A percentile compares a stretch with the other conserved stretches of the same genome.
Conservation (phyloP, 441 rosid species). For the Adansonia madagascariensis region DNA sequence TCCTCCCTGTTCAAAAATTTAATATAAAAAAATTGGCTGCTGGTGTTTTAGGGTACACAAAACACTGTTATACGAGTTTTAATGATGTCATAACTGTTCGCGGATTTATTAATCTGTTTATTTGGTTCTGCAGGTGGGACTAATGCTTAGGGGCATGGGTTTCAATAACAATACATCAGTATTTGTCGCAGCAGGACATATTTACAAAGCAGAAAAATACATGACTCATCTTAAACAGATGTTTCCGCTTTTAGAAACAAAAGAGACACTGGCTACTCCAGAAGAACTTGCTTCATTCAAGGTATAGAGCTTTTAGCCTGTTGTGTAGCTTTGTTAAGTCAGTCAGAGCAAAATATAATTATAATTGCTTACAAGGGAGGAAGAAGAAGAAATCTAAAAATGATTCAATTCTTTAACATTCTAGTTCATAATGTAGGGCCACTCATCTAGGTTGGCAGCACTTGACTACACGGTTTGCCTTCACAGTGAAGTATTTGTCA, state of each 20-base stretch:
- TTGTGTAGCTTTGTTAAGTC: background rate
- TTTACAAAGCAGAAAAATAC: constrained; percentile 80
- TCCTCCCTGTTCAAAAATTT: background rate
- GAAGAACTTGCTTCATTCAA: constrained; percentile 88
- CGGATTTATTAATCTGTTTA: constrained; percentile 7
- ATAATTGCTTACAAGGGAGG: background rate
- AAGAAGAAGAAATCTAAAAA: background rate
- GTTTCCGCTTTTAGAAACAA: constrained; percentile 92
- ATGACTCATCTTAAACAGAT: constrained; percentile 90
- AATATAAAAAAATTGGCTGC: constrained; percentile 1
- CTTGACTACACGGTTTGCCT: constrained; percentile 92
- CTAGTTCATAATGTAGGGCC: constrained; percentile 60
- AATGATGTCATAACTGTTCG: constrained; percentile 1
- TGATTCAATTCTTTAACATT: constrained; percentile 31
- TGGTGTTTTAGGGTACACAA: constrained; percentile 3
- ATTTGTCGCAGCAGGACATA: constrained; percentile 89
- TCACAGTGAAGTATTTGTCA: constrained; percentile 90
- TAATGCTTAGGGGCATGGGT: constrained; percentile 99
- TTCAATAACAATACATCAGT: constrained; percentile 77
- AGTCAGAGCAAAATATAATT: background rate
- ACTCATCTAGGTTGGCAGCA: constrained; percentile 92
- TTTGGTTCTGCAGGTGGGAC: constrained; percentile 69
- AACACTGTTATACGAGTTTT: background rate
- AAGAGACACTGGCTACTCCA: constrained; percentile 71
- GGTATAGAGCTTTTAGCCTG: constrained; percentile 48